Percentiles rank a stretch among this genome's conserved stretches.
phyloP scores from a whole-genome alignment of 345 rosid species.

The Gossypium longicalyx region DNA sequence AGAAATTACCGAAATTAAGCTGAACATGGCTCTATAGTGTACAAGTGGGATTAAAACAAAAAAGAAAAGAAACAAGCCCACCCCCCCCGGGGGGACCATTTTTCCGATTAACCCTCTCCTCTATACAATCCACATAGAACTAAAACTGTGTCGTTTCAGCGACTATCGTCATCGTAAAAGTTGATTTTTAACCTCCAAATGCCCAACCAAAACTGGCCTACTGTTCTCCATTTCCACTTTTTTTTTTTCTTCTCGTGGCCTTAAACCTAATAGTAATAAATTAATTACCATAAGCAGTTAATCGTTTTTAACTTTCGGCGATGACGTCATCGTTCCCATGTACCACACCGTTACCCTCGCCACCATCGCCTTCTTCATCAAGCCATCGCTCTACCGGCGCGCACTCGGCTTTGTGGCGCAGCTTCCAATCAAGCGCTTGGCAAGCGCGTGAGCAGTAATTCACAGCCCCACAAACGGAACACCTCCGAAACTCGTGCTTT shows the following conservation, averaged over 20 bases:
- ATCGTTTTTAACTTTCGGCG: conserved; percentile 31
- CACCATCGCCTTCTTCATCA: conserved; percentile 51
- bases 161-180: conserved; percentile 3
- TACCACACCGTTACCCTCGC: conserved; percentile 20
- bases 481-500: conserved; percentile 83
- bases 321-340: conserved; percentile 37
- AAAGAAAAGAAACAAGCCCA: background rate
- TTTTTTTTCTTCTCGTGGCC: background rate
- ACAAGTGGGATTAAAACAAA: background rate
- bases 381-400: conserved; percentile 62
- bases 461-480: conserved; percentile 91
- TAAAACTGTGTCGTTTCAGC: conserved; percentile 19
- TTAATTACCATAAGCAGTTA: conserved; percentile 20
- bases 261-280: background rate
- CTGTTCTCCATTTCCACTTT: conserved; percentile 5
- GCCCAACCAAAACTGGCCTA: conserved; percentile 28
- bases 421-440: conserved; percentile 95
- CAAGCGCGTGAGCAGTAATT: conserved; percentile 97
- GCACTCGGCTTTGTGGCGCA: conserved; percentile 77
- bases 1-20: conserved; percentile 14
- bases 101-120: conserved; percentile 22
- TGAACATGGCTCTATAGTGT: conserved; percentile 8
- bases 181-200: conserved; percentile 12
- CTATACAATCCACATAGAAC: conserved; percentile 26
- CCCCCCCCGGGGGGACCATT: background rate